Evolutionary conservation across 768 basidiomycete species (phyloP), one percentile per base, ranked within the genome.

Genomic region (Suillus cothurnatus): DNA sequence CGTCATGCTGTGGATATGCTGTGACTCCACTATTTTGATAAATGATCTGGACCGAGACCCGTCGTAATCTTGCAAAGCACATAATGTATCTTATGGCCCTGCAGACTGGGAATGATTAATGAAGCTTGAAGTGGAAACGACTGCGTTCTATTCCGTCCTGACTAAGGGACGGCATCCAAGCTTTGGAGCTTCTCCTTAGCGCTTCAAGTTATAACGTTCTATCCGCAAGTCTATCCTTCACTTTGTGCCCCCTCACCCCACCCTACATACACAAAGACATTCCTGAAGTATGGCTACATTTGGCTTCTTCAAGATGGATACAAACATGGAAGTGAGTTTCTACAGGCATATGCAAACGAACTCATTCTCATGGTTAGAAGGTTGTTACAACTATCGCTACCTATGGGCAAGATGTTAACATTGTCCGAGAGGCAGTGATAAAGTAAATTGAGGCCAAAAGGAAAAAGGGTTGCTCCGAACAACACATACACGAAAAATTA

Each of bases 361-460:
- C 32, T 32, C 31, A 21, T 21, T 53, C 52, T 55, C 53, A 55
- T 34, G 31, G 21, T 14, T 55, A n/a, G 31, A 55, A 55, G 53
- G 31, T 55, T 12, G 4, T 55, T n/a, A 21, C 53, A 32, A 12
- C 6, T n/a, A 55, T 55, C 31, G 53, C 53, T 1, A n/a, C 11
- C 31, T 32, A 21, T 5, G 53, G 53, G 11, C 2, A 55, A 7
- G 32, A 55, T 32, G 1, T 34, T 32, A n/a, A 55, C 1, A n/a
- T 5, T n/a, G 53, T 55, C 21, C 53, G 53, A 32, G 11, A 34
- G 31, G 53, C 53, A 55, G 53, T 55, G 31, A 32, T 14, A 1
- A 55, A 32, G 53, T 55, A 55, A 21, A 55, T 55, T n/a, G 53
- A 32, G 21, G 31, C 53, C 31, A 55, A 55, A 55, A 55, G 14